phyloP scores from a whole-genome alignment of 2,329 filamentous ascomycete genomes.

The Dactylellina parvicollis region DNA sequence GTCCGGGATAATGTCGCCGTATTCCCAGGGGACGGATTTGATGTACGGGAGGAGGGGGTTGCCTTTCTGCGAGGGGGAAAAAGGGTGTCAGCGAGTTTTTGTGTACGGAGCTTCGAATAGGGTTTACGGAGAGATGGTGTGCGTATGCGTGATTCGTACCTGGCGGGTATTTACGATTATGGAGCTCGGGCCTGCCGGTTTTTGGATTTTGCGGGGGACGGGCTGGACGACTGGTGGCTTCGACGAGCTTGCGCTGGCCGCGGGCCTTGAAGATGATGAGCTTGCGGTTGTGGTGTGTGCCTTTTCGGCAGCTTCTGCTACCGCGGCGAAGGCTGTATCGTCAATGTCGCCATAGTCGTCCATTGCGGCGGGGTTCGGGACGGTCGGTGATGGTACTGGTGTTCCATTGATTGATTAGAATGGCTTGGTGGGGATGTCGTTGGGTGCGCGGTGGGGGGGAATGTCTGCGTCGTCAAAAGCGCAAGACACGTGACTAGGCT shows the following conservation, averaged over 20 bases:
- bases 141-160: constrained; percentile 62
- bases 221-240: constrained; percentile 52
- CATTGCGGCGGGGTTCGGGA: constrained; percentile 53
- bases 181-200: constrained; percentile 41
- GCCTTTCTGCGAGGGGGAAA: constrained; percentile 73
- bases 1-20: constrained; percentile 94
- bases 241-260: constrained; percentile 59
- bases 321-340: constrained; percentile 69
- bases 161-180: constrained; percentile 57
- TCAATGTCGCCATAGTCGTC: constrained; percentile 69
- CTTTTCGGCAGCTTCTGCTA: constrained; percentile 65
- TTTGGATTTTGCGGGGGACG: constrained; percentile 53
- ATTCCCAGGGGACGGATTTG: constrained; percentile 89
- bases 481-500: constrained; percentile 13
- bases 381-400: neutral
- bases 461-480: constrained; percentile 34
- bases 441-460: neutral
- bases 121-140: constrained; percentile 75
- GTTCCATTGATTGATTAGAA: constrained; percentile 10
- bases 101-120: constrained; percentile 59
- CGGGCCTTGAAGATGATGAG: constrained; percentile 58
- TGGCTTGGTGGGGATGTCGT: neutral
- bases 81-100: constrained; percentile 4
- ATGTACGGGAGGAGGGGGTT: constrained; percentile 90
- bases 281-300: constrained; percentile 53